phyloP scores from a whole-genome alignment of 768 basidiomycete species.

The Crucibulum laeve region DNA sequence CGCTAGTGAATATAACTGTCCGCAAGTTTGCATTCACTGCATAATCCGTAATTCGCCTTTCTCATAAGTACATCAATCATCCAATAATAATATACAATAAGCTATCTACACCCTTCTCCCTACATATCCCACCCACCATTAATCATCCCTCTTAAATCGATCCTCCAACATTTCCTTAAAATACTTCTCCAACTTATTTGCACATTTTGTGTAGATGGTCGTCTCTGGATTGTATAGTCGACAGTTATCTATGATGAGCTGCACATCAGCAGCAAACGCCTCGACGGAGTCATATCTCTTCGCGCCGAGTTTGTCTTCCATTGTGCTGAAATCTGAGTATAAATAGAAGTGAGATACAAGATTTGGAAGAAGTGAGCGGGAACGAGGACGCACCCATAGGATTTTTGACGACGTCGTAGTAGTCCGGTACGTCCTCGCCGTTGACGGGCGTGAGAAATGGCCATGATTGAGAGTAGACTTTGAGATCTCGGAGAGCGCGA shows the following conservation, averaged over 20 bases:
- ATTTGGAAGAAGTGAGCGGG: neutral
- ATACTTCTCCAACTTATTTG: constrained; percentile 77
- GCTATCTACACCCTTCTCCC: neutral
- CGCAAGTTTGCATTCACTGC: no score
- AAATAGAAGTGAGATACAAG: neutral
- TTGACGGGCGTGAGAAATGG: constrained; percentile 84
- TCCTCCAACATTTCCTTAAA: constrained; percentile 48
- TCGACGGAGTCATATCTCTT: constrained; percentile 77
- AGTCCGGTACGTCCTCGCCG: constrained; percentile 76
- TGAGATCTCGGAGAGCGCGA: constrained; percentile 72
- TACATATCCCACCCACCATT: constrained; percentile 3
- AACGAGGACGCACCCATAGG: constrained; percentile 78
- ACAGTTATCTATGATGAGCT: constrained; percentile 88
- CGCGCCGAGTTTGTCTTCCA: constrained; percentile 87
- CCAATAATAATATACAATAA: constrained; percentile 7
- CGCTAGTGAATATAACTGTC: no score
- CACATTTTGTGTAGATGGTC: constrained; percentile 79
- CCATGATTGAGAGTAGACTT: constrained; percentile 79
- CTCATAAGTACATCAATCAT: neutral
- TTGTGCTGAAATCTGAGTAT: constrained; percentile 75
- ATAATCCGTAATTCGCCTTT: no score
- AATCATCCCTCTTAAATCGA: constrained; percentile 22
- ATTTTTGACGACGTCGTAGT: constrained; percentile 81
- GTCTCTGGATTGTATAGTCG: constrained; percentile 80
- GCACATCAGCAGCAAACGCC: constrained; percentile 73